Evolutionary conservation across 106 monocot species (phyloP).

Genomic region (Narthecium ossifragum): DNA sequence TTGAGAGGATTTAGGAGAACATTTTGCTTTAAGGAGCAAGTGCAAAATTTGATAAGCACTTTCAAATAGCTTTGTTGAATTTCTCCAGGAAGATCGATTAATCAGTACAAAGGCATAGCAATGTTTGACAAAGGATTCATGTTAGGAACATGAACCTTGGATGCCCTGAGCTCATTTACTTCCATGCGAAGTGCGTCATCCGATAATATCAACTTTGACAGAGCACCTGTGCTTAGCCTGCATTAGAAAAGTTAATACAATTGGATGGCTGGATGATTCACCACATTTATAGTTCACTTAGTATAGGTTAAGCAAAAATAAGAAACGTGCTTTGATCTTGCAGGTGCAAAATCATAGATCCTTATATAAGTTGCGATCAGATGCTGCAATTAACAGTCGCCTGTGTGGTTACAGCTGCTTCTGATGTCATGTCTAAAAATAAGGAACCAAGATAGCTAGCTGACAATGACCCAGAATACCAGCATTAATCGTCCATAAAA

Average conservation of each 20-base stretch:
- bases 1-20: too few relatives aligned
- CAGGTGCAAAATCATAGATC: too few relatives aligned
- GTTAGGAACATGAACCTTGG: conserved; percentile 47
- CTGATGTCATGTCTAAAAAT: not conserved
- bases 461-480: not conserved
- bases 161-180: conserved; percentile 79
- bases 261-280: not conserved
- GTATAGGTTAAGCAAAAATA: not conserved
- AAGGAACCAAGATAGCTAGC: not conserved
- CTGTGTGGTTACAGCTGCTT: too few relatives aligned
- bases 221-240: conserved; percentile 93
- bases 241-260: conserved; percentile 5
- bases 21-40: too few relatives aligned
- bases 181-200: conserved; percentile 89
- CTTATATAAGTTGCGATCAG: too few relatives aligned
- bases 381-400: not conserved
- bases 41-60: not conserved
- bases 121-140: not conserved
- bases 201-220: conserved; percentile 85
- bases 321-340: too few relatives aligned
- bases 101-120: not conserved
- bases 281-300: not conserved
- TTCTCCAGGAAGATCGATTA: not conserved
- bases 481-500: not conserved
- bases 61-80: too few relatives aligned